Conservation (phyloP, 2,329 filamentous ascomycete species). For the Zasmidium cellare region DNA sequence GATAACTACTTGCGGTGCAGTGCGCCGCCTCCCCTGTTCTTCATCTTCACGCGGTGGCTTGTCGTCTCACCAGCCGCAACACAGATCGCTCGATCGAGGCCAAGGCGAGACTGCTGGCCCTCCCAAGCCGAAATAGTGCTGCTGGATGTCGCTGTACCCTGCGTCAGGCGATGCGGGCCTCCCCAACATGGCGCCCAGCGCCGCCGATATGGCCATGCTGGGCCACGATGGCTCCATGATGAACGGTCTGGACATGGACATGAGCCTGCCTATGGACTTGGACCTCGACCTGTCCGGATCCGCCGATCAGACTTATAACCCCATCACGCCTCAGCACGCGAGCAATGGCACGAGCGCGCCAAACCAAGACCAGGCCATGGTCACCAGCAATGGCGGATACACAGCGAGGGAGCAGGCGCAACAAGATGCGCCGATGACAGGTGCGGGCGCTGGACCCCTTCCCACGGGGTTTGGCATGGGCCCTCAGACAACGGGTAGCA, state of each 20-base stretch:
- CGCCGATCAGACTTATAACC: constrained; percentile 27
- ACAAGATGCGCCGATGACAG: constrained; percentile 37
- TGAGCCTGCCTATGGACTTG: constrained; percentile 50
- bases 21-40: constrained; percentile 13
- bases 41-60: constrained; percentile 13
- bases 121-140: constrained; percentile 15
- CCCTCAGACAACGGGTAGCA: constrained; percentile 50
- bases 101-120: constrained; percentile 13
- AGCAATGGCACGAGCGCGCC: constrained; percentile 25
- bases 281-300: constrained; percentile 34
- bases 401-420: constrained; percentile 32
- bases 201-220: constrained; percentile 21
- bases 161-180: constrained; percentile 13
- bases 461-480: constrained; percentile 55
- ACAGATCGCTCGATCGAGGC: constrained; percentile 22
- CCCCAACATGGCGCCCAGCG: constrained; percentile 15
- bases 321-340: constrained; percentile 22
- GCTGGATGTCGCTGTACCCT: constrained; percentile 23
- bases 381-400: constrained; percentile 24
- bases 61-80: constrained; percentile 16
- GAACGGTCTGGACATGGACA: constrained; percentile 46
- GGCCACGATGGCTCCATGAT: constrained; percentile 35
- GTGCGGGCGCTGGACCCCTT: constrained; percentile 56
- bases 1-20: background rate
- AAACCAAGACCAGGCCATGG: constrained; percentile 20